Evolutionary conservation across 1,284 basidiomycete genomes (phyloP).

Genomic region (Mycena sp.): DNA sequence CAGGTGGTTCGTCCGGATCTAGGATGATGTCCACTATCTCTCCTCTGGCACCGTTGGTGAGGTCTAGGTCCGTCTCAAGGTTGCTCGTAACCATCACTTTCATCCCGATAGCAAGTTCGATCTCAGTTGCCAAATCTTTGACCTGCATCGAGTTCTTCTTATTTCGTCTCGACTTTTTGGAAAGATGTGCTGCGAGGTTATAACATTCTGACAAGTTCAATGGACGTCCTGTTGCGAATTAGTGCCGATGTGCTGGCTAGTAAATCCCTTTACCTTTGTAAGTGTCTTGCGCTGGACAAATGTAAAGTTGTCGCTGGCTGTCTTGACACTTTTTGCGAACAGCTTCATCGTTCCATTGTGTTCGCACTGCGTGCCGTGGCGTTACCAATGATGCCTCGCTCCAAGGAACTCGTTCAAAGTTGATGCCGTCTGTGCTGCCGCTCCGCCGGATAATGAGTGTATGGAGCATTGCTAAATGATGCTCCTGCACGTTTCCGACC

Average conservation of each 20-base stretch:
- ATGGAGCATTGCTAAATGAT: background rate
- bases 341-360: slow-evolving; percentile 23
- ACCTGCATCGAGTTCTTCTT: too few species aligned
- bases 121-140: too few species aligned
- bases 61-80: slow-evolving; percentile 35
- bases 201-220: too few species aligned
- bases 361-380: too few species aligned
- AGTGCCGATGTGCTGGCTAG: too few species aligned
- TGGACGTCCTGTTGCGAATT: too few species aligned
- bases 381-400: background rate
- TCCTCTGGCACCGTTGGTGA: too few species aligned
- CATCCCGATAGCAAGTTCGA: slow-evolving; percentile 15
- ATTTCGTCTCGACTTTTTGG: too few species aligned
- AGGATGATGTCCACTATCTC: too few species aligned
- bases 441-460: background rate
- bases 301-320: background rate
- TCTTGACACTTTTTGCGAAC: slow-evolving; percentile 4
- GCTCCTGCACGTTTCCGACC: background rate
- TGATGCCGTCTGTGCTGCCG: background rate
- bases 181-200: too few species aligned
- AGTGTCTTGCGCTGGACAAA: background rate
- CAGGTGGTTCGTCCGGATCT: too few species aligned
- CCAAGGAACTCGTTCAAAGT: background rate
- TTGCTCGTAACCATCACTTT: slow-evolving; percentile 34
- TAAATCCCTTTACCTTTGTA: too few species aligned